Percentiles rank a stretch among this genome's conserved stretches.
phyloP scores from a whole-genome alignment of 805 yeast genomes.

The Teunomyces kruisii region DNA sequence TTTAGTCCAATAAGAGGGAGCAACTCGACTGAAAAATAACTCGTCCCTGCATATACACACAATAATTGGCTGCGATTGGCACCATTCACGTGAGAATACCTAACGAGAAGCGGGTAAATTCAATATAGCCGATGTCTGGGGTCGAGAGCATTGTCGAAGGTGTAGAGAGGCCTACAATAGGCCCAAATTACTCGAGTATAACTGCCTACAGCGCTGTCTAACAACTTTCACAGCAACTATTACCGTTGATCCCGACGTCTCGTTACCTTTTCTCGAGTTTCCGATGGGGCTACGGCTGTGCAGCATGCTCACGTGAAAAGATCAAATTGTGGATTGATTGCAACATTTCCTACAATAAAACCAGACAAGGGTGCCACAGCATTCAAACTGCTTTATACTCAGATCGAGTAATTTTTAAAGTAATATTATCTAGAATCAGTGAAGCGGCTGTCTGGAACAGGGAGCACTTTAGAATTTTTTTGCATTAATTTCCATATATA shows the following conservation, averaged over 20 bases:
- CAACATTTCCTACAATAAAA: constrained; percentile 11
- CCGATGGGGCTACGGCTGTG: background rate
- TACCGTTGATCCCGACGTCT: too few relatives aligned
- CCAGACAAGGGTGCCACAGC: background rate
- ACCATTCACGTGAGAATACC: constrained; percentile 27
- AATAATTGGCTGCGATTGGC: background rate
- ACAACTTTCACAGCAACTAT: too few relatives aligned
- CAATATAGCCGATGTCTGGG: background rate
- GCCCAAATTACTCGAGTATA: too few relatives aligned
- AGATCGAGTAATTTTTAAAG: too few relatives aligned
- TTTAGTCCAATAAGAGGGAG: too few relatives aligned
- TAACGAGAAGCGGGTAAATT: background rate
- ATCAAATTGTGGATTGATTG: constrained; percentile 24
- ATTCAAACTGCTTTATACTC: too few relatives aligned
- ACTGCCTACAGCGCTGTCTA: too few relatives aligned
- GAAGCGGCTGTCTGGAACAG: too few relatives aligned
- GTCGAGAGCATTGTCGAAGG: background rate
- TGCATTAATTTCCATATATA: constrained; percentile 1
- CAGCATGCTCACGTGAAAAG: constrained; percentile 21
- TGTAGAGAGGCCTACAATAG: background rate
- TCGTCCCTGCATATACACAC: background rate
- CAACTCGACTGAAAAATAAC: background rate
- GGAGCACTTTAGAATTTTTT: background rate
- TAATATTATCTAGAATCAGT: too few relatives aligned
- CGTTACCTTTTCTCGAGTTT: background rate